Base-by-base conservation (phyloP, 768 basidiomycete genomes). In the Tricholoma flavovirens region DNA sequence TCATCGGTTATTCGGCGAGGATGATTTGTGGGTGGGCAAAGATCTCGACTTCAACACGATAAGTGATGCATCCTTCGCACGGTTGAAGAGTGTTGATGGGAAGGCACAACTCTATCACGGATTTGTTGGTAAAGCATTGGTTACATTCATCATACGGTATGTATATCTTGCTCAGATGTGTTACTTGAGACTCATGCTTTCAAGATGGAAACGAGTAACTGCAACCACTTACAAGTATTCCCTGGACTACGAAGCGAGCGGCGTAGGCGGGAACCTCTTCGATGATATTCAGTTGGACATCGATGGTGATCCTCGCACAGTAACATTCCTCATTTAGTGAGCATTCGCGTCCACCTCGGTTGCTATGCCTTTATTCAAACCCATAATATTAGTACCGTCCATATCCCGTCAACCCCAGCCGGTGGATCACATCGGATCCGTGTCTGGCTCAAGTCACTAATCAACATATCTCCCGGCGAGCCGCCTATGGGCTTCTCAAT, bases 31-130 rank as follows among this genome's bases (percentile, higher is more conserved):
- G 83, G 69, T 87, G 11, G 85, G 82, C 15, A 81, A 74, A 62
- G 84, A 88, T 62, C 83, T 82, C 4, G 83, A 87, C 62, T 87
- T 88, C 64, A 66, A 71, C 43, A 71, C 78, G 1, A 79, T 88
- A 42, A 69, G 72, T 17, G 78, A 86, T 45, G 83, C 81, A 9
- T 78, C 80, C 1, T 82, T 83, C 62, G 81, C 83, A 38, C 66
- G 75, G 32, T 66, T 81, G 57, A 79, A 75, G 58, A 73, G 59
- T 35, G 68, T 71, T 26, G 73, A 75, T 19, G 61, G 73, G 11
- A 75, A 76, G 56, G 70, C 75, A 65, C 75, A 82, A 57, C 63
- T 81, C 38, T 87, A 87, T 66, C 76, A 82, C 56, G 79, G 73
- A 5, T 68, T 73, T 49, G 76, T 86, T 30, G 86, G 86, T 22